Conservation (phyloP, 176 grass and related monocot genomes). For the Aegilops umbellulata region DNA sequence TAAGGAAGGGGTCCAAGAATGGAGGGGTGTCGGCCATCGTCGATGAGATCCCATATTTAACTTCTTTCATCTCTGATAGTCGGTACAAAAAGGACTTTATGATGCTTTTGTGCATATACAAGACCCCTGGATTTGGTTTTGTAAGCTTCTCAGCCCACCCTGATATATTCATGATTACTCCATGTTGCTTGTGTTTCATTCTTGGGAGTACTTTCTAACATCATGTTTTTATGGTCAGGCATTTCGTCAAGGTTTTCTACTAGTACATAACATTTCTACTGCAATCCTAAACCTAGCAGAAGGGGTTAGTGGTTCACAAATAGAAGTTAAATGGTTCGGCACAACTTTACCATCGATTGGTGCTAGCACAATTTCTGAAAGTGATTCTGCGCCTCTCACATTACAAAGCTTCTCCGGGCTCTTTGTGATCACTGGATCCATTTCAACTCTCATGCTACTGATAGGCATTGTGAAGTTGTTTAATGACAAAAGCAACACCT, state of each 20-base stretch:
- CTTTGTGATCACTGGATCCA: slow-evolving; percentile 46
- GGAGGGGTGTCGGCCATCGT: slow-evolving; percentile 64
- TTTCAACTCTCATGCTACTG: slow-evolving; percentile 47
- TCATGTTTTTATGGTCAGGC: slow-evolving; percentile 26
- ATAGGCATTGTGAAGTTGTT: slow-evolving; percentile 8
- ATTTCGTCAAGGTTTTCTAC: slow-evolving; percentile 47
- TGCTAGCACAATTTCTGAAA: not conserved
- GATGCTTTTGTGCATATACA: no score
- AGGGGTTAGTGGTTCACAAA: not conserved
- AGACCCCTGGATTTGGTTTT: slow-evolving; percentile 59
- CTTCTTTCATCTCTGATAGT: no score
- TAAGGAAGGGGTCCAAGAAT: slow-evolving; percentile 34
- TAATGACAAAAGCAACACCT: not conserved
- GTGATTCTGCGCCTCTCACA: slow-evolving; percentile 20
- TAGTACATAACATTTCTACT: slow-evolving; percentile 47
- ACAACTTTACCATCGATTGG: not conserved
- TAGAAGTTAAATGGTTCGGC: slow-evolving; percentile 45
- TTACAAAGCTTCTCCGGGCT: slow-evolving; percentile 51
- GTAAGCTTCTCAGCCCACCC: slow-evolving; percentile 45
- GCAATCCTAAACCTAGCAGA: slow-evolving; percentile 56
- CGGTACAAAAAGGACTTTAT: no score
- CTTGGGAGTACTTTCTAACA: not conserved
- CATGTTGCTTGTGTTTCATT: not conserved
- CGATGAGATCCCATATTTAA: slow-evolving; percentile 17
- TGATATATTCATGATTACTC: not conserved